Percentiles rank a stretch among this genome's conserved stretches.
These are phyloP conservation scores for Calonectria ilicicola DNA, from an alignment of 2,329 filamentous ascomycete genomes.

Conservation along the genomic window DNA sequence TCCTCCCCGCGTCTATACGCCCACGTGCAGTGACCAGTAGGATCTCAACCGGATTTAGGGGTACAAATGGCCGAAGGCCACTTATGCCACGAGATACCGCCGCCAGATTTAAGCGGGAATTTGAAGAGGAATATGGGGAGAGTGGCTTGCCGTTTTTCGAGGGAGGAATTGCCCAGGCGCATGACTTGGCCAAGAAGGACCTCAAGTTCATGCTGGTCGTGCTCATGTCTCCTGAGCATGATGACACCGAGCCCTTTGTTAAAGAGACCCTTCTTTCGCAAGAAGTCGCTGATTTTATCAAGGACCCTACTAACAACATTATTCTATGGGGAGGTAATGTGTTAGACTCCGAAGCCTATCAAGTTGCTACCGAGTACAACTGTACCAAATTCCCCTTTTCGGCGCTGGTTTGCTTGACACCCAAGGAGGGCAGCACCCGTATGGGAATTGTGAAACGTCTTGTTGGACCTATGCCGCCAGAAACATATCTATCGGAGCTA, in stretches of 20 bases:
- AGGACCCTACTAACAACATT: slow-evolving; percentile 80
- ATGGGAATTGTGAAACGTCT: slow-evolving; percentile 92
- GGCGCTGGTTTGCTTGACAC: slow-evolving; percentile 87
- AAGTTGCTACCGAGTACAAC: slow-evolving; percentile 87
- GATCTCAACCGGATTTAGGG: slow-evolving; percentile 63
- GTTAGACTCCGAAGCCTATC: slow-evolving; percentile 92
- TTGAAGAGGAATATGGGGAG: slow-evolving; percentile 91
- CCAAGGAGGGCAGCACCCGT: slow-evolving; percentile 82
- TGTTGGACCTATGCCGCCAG: slow-evolving; percentile 76
- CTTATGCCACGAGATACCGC: slow-evolving; percentile 90
- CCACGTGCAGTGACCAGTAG: slow-evolving; percentile 67
- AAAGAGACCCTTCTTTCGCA: slow-evolving; percentile 83
- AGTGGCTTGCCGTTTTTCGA: slow-evolving; percentile 83
- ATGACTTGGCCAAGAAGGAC: slow-evolving; percentile 90
- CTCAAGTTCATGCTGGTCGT: slow-evolving; percentile 92
- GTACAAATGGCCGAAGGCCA: slow-evolving; percentile 77
- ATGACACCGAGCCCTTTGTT: slow-evolving; percentile 87
- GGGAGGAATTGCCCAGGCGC: slow-evolving; percentile 89
- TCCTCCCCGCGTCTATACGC: slow-evolving; percentile 76
- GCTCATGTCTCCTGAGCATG: slow-evolving; percentile 91
- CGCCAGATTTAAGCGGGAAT: slow-evolving; percentile 88
- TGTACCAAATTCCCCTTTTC: slow-evolving; percentile 95
- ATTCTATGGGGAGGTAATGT: slow-evolving; percentile 95
- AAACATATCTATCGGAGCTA: slow-evolving; percentile 81
- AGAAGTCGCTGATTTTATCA: slow-evolving; percentile 80